Conservation (phyloP, 177 flowering plant species). For the Vitis hybrid region DNA sequence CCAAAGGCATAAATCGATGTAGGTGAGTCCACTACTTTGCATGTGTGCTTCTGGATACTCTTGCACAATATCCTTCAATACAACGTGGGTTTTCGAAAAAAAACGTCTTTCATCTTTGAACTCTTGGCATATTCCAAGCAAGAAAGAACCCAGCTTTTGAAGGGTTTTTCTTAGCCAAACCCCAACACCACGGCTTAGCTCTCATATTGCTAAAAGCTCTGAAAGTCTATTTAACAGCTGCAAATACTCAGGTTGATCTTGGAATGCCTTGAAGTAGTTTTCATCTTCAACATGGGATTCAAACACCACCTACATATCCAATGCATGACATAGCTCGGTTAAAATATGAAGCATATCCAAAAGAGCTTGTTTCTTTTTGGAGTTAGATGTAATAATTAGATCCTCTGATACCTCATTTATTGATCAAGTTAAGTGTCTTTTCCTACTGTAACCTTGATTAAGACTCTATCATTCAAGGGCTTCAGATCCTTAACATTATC, state of each 20-base stretch:
- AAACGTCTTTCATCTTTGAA: slow-evolving; percentile 65
- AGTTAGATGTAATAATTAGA: slow-evolving; percentile 74
- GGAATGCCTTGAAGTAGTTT: slow-evolving; percentile 94
- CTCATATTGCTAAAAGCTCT: slow-evolving; percentile 81
- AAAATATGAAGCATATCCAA: slow-evolving; percentile 85
- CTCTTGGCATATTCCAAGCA: slow-evolving; percentile 89
- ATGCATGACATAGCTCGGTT: slow-evolving; percentile 73
- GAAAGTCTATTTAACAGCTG: slow-evolving; percentile 86
- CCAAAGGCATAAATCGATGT: slow-evolving; percentile 90
- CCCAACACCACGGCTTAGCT: slow-evolving; percentile 94
- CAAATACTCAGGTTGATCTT: slow-evolving; percentile 92
- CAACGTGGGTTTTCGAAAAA: slow-evolving; percentile 87
- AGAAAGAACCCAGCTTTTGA: slow-evolving; percentile 86
- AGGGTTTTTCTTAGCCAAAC: slow-evolving; percentile 95
- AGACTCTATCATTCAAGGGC: slow-evolving; percentile 68
- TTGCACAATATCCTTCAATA: slow-evolving; percentile 54
- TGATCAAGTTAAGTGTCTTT: slow-evolving; percentile 75
- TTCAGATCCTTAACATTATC: slow-evolving; percentile 74
- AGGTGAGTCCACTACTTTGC: slow-evolving; percentile 77
- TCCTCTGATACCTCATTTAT: slow-evolving; percentile 94
- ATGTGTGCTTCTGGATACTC: slow-evolving; percentile 57
- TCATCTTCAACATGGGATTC: slow-evolving; percentile 83
- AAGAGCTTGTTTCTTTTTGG: slow-evolving; percentile 91
- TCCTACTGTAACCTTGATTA: slow-evolving; percentile 52
- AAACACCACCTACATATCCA: slow-evolving; percentile 73